Evolutionary conservation across 345 rosid genomes (phyloP).

Genomic region (thale cress (Arabidopsis thaliana)): TAIR10.1 NC_003070.9:23872001-23872500

Average conservation of each 20-base stretch:
- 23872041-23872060: slow-evolving; percentile 32
- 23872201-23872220: slow-evolving; percentile 72
- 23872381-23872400: slow-evolving; percentile 60
- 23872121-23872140: slow-evolving; percentile 28
- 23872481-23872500: slow-evolving; percentile 68
- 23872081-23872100: slow-evolving; percentile 14
- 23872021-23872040: background rate
- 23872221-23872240: slow-evolving; percentile 70
- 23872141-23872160: slow-evolving; percentile 37
- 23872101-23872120: slow-evolving; percentile 34
- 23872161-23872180: slow-evolving; percentile 61
- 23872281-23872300: background rate
- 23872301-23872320: background rate
- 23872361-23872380: slow-evolving; percentile 15
- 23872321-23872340: background rate
- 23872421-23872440: slow-evolving; percentile 68
- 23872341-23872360: slow-evolving; percentile 39
- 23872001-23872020: slow-evolving; percentile 32
- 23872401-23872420: slow-evolving; percentile 69
- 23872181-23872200: slow-evolving; percentile 63
- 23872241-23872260: slow-evolving; percentile 78
- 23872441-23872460: slow-evolving; percentile 63
- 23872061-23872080: slow-evolving; percentile 30
- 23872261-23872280: slow-evolving; percentile 53
- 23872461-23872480: slow-evolving; percentile 60